Evolutionary conservation across 306 rosid genomes (phyloP).

Genomic region (Vicia villosa): DNA sequence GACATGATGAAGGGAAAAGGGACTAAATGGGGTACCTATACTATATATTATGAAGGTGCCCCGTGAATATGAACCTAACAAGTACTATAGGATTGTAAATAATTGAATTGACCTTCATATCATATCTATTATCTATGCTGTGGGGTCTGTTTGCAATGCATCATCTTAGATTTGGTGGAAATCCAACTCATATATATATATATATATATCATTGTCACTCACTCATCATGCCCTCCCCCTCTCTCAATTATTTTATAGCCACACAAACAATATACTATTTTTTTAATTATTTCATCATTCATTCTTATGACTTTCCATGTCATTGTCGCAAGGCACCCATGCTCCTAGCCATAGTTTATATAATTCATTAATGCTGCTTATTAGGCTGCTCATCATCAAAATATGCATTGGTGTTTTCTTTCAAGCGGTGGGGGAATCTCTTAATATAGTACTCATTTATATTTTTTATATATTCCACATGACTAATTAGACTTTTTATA

Average conservation of each 20-base stretch:
- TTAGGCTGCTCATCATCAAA: neutral
- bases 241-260: neutral
- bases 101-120: slow-evolving; percentile 34
- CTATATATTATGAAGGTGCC: slow-evolving; percentile 23
- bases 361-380: neutral
- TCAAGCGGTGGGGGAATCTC: neutral
- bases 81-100: neutral
- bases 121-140: neutral
- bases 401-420: neutral
- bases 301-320: slow-evolving; percentile 18
- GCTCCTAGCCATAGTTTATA: slow-evolving; percentile 1
- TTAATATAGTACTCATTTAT: slow-evolving; percentile 31
- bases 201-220: slow-evolving; percentile 41
- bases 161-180: slow-evolving; percentile 48
- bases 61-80: slow-evolving; percentile 6
- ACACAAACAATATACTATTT: neutral
- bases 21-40: too few relatives aligned
- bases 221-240: neutral
- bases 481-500: neutral
- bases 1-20: slow-evolving; percentile 28
- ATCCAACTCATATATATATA: slow-evolving; percentile 73
- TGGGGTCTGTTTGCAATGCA: slow-evolving; percentile 38
- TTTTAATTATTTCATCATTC: slow-evolving; percentile 29
- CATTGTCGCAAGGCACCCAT: slow-evolving; percentile 22
- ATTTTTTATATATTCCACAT: slow-evolving; percentile 1